Base-by-base conservation (phyloP, 352 stramenopile species). In the Phytophthora constricta region DNA sequence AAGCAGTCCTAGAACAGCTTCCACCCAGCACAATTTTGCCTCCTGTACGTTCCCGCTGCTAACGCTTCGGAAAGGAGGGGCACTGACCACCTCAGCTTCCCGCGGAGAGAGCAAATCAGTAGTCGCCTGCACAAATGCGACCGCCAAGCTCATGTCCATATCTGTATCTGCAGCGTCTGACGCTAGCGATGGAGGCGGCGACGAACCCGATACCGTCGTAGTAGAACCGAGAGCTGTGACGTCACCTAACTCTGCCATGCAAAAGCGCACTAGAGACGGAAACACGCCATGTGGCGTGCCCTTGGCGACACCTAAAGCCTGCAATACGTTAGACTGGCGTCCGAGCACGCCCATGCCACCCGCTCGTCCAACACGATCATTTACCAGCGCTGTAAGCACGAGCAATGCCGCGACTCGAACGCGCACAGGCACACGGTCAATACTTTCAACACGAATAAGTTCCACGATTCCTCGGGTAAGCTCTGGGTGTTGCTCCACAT, bases 111-210 rank as follows among this genome's bases (percentile, higher is more conserved):
- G 22, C 19, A 86, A 74, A 68, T 93, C 85, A 1, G 86, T 90
- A 25, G 87, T 95, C n/a, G 88, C 89, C 34, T 95, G 84, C 2
- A 96, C 89, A 69, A 96, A 96, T 7, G 89, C 89, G 31, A 96
- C 85, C 17, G 89, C 89, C 8, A 96, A 55, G 20, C 76, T 92
- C 89, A 96, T 96, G 37, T 96, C 89, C 87, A 96, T 95, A 61
- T 96, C 89, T 37, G 68, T 84, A 58, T 94, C 86, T 1, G 72
- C 81, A 37, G 70, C 75, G 49, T 95, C 86, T 2, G 72, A 70
- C 33, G 79, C 72, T 34, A 79, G 56, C 4, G 64, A 43, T n/a
- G 63, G 46, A 2, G 54, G 39, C 19, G 63, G 53, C 19, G 45
- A 28, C 55, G 57, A 59, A 14, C 39, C 53, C 47, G 64, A 48